Evolutionary conservation across 1,284 basidiomycete genomes (phyloP), one percentile per base, ranked within the genome.

Genomic region (Trichosporon sp.): DNA sequence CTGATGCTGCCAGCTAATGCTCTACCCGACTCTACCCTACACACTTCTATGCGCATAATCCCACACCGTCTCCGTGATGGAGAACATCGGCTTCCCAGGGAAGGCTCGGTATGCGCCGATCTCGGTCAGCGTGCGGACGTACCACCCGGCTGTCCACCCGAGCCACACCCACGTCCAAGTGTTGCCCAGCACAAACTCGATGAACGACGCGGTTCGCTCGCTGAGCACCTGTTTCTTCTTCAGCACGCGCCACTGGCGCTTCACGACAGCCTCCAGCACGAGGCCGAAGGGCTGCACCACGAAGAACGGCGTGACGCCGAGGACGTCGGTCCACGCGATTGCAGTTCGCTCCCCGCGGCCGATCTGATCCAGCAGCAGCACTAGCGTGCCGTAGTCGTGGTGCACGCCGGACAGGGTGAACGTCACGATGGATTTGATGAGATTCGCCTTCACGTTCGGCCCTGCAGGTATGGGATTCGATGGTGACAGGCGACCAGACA

Each of bases 91-190:
- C 27, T 65, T 35, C 6, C 56, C 64, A 2, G 65, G 62, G 35
- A 47, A 71, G n/a, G 65, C 65, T 31, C 68, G 64, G 60, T 73
- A 81, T 25, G 74, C 64, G 2, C 77, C 77, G 4, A 73, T 31
- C 62, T 70, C 70, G 12, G 74, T 69, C 69, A 77, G 64, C 9
- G 78, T 79, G 15, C 76, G 70, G 2, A 82, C 78, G 38, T 77
- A 80, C 68, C 69, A 78, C 13, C 72, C 66, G 0, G 80, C 80
- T 7, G 76, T 77, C 76, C 75, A 78, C 0, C 81, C 80, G 8
- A 82, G 70, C 75, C 75, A 81, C 21, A 75, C 65, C 80, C 80
- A 82, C 2, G 77, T 80, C 76, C 75, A 78, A 0, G 72, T 70
- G 65, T 80, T 80, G 0, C 78, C 79, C 5, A 80, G 42, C 1